Base-by-base conservation (phyloP, 1,284 basidiomycete species). In the Tausonia pullulans region DNA sequence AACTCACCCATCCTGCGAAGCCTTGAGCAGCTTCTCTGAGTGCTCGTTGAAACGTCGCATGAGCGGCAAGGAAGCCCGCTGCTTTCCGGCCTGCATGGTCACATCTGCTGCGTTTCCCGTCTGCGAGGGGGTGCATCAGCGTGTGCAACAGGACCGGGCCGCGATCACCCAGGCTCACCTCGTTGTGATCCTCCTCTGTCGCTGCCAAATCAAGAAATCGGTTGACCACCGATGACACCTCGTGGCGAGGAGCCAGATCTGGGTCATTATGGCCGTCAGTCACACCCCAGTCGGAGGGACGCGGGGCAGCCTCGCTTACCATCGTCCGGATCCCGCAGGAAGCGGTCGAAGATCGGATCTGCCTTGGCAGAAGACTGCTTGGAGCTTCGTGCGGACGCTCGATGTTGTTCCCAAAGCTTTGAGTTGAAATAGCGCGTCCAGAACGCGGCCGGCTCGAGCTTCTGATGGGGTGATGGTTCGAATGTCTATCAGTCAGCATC, bases 31-130 rank as follows among this genome's bases (percentile, higher is more conserved):
- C 68, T 91, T 81, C 70, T 94, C 89, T 0, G 91, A 95, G 75
- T 98, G 96, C 72, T 97, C 91, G 72, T 98, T 98, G 79, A 98
- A 98, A 71, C 95, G 87, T 53, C 96, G 83, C 71, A 99, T 97
- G 46, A 98, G 81, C 0, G 96, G 96, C 50, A 99, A 76, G 16
- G 88, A 87, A 39, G 86, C 86, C 59, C 86, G 81, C 74, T 96
- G 88, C 69, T 87, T 84, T 6, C 96, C 96, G 4, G 94, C 86
- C 72, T 92, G 88, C 96, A 98, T 99, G 0, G 96, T 98, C 56
- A 90, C 77, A 72, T 99, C 96, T 73, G 83, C 85, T 67, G 86
- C 82, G 69, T 92, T 95, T 4, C 90, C 88, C 2, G 87, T 87
- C 87, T 93, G 67, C 10, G 52, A 11, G 49, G 43, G 16, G n/a